Base-by-base conservation (phyloP, 176 grass and related monocot species). In the Elaeis guineensis region DNA sequence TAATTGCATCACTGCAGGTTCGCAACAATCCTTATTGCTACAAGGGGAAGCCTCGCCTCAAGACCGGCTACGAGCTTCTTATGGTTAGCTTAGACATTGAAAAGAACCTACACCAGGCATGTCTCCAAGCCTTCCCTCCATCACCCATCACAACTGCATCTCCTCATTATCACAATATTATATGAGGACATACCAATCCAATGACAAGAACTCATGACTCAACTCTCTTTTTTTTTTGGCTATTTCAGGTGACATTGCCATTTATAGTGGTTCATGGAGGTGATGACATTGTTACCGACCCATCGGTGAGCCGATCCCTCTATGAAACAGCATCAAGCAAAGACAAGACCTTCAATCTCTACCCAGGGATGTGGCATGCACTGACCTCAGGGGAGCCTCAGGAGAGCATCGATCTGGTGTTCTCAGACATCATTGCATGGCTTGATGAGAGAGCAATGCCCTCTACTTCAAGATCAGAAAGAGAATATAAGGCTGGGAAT, bases 321-420 rank as follows among this genome's bases (percentile, higher is more conserved):
- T 79, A 76, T 16, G 74, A 69, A 19, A 5, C 61, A 35, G 71
- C 84, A 1, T 11, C 54, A 25, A 83, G 84, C 58, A 66, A 68
- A 30, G 84, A 83, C 25, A 87, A 83, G 51, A 72, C 63, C 3
- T 1, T 87, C 7, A 83, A 87, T 49, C 23, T 79, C 12, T 87
- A 83, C 19, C 75, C 76, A 12, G 79, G 76, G 51, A 87, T 87
- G 84, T 87, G 79, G n/a, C 84, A 87, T 64, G 84, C 79, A 12
- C 50, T 87, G 60, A 87, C 75, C 5, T 87, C 84, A 1, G 79
- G 75, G 50, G 84, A 87, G 48, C 70, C 35, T 44, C 35, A 44
- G 3, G 35, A 44, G 35, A 87, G 71, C 58, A 87, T 87, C 14
- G 71, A 79, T 54, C 39, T 67, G 21, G 76, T 87, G 7, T 87